phyloP scores from a whole-genome alignment of 1,284 basidiomycete species.

The Boletus smithii region DNA sequence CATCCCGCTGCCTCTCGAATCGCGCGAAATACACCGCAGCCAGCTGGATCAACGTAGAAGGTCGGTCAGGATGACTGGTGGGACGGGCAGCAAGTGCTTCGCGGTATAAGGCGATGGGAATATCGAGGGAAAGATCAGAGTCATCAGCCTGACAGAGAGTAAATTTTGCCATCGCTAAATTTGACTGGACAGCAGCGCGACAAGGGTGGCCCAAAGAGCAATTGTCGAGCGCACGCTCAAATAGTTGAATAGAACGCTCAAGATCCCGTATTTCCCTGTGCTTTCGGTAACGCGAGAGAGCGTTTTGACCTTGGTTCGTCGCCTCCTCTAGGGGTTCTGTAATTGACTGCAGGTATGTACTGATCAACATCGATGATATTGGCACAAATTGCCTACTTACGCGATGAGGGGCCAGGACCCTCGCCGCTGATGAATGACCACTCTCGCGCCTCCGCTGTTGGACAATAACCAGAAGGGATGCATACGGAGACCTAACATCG shows the following conservation, averaged over 20 bases:
- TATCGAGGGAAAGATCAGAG: neutral
- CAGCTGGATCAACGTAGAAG: slow-evolving; percentile 3
- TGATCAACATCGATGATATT: neutral
- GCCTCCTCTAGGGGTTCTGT: neutral
- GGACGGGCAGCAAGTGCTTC: slow-evolving; percentile 3
- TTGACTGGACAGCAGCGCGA: slow-evolving; percentile 5
- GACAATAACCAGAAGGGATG: slow-evolving; percentile 4
- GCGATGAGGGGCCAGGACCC: no score
- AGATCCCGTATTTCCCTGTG: neutral
- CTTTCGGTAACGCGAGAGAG: slow-evolving; percentile 2
- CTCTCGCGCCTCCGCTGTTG: neutral
- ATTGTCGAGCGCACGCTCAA: slow-evolving; percentile 1
- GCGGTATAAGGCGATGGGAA: slow-evolving; percentile 2
- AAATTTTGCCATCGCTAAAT: slow-evolving; percentile 10
- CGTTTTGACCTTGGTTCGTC: slow-evolving; percentile 4
- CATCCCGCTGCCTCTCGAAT: neutral
- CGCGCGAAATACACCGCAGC: neutral
- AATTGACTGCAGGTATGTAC: neutral
- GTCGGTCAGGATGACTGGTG: slow-evolving; percentile 4
- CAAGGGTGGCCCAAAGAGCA: slow-evolving; percentile 11
- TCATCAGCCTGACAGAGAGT: neutral
- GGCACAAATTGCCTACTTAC: neutral
- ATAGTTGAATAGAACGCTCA: neutral
- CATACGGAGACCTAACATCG: neutral
- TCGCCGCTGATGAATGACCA: no score